These are phyloP conservation scores for Pestalotiopsis sp. DNA, from an alignment of 2,329 filamentous ascomycete genomes.

Conservation along the genomic window DNA sequence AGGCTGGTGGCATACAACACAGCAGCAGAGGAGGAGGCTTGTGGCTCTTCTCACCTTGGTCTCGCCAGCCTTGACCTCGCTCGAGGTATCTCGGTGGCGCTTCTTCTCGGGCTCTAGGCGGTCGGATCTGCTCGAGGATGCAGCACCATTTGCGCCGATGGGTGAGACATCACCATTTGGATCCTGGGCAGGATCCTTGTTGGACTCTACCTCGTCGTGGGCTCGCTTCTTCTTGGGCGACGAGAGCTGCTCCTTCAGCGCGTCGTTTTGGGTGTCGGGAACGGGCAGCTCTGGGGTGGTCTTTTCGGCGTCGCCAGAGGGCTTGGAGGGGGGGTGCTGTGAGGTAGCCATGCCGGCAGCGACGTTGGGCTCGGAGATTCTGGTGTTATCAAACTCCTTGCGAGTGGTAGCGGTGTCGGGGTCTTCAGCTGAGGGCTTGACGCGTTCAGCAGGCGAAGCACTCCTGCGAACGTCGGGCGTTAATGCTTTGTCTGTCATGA, in stretches of 20 bases:
- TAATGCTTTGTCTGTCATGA: constrained; percentile 6
- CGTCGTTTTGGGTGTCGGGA: constrained; percentile 31
- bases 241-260: constrained; percentile 51
- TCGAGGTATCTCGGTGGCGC: constrained; percentile 56
- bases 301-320: constrained; percentile 37
- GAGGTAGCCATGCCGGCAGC: constrained; percentile 19
- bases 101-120: constrained; percentile 68
- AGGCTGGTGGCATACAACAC: not conserved
- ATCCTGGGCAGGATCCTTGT: constrained; percentile 39
- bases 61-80: constrained; percentile 36
- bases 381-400: constrained; percentile 66
- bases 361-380: constrained; percentile 55
- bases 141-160: constrained; percentile 46
- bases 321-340: constrained; percentile 26
- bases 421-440: constrained; percentile 46
- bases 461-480: constrained; percentile 20
- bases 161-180: constrained; percentile 38
- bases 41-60: constrained; percentile 31
- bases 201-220: constrained; percentile 59
- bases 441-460: constrained; percentile 26
- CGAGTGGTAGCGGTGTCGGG: constrained; percentile 65
- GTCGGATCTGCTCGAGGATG: constrained; percentile 45
- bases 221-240: constrained; percentile 70
- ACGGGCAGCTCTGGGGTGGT: constrained; percentile 1
- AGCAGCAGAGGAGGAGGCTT: constrained; percentile 2